Conservation (phyloP, 2,329 filamentous ascomycete genomes). For the Fusarium nematophilum region DNA sequence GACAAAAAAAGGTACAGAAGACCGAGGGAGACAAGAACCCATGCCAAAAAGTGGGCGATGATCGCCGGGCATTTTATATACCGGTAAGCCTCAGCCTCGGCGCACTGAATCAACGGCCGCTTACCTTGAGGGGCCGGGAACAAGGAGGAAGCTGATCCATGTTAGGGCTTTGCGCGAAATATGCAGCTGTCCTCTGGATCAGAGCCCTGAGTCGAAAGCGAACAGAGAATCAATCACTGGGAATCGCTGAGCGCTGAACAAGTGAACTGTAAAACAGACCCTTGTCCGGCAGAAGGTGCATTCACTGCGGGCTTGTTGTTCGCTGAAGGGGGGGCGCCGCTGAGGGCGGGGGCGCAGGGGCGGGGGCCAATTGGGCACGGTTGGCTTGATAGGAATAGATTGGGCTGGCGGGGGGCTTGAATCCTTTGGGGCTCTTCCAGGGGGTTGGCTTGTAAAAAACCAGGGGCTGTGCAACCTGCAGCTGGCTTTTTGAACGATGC, state of each 20-base stretch:
- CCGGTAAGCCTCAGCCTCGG: slow-evolving; percentile 34
- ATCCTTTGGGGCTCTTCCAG: slow-evolving; percentile 1
- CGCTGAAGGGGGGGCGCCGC: no score
- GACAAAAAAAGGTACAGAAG: background rate
- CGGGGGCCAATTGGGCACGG: slow-evolving; percentile 15
- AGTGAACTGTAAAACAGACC: slow-evolving; percentile 10
- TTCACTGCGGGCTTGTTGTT: slow-evolving; percentile 3
- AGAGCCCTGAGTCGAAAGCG: background rate
- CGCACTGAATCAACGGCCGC: slow-evolving; percentile 16
- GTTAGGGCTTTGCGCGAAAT: background rate
- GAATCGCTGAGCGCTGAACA: background rate
- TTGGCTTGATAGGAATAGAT: slow-evolving; percentile 14
- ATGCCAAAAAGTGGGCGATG: slow-evolving; percentile 10
- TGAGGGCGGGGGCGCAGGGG: slow-evolving; percentile 29
- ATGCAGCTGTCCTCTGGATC: background rate
- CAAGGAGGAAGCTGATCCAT: slow-evolving; percentile 12
- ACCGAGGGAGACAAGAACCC: no score
- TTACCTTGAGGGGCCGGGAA: no score
- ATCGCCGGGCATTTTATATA: slow-evolving; percentile 16
- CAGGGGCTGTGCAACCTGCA: slow-evolving; percentile 27
- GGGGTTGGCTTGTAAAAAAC: slow-evolving; percentile 6
- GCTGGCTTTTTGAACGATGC: no score
- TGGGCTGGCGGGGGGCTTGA: background rate
- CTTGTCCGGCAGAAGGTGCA: no score
- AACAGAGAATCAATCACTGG: background rate